Evolutionary conservation across 345 rosid genomes (phyloP).

Genomic region (Euphorbia lathyris): DNA sequence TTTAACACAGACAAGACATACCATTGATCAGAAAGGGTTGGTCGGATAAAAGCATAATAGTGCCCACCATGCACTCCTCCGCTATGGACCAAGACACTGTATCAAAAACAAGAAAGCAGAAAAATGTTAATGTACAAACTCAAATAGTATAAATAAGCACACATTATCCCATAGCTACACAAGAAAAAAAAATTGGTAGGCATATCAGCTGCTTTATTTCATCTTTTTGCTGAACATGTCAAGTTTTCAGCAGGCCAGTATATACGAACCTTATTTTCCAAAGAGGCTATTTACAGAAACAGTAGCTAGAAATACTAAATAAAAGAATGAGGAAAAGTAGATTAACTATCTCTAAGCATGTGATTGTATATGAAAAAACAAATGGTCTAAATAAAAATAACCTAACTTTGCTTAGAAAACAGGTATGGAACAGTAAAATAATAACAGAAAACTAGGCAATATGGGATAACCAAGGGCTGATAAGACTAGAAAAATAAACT

Average conservation of each 20-base stretch:
- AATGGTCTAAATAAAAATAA: background rate
- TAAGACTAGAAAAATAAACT: background rate
- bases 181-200: background rate
- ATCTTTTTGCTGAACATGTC: slow-evolving; percentile 3
- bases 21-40: slow-evolving; percentile 94
- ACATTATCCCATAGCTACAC: background rate
- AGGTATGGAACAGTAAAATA: background rate
- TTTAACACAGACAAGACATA: slow-evolving; percentile 28
- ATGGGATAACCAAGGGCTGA: background rate
- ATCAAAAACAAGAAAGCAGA: slow-evolving; percentile 22
- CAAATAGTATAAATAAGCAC: background rate
- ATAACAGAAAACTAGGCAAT: background rate
- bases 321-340: background rate
- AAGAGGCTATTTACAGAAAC: background rate
- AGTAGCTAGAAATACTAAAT: background rate
- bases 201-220: background rate
- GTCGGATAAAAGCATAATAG: slow-evolving; percentile 96
- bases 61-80: slow-evolving; percentile 99
- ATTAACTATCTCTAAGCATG: background rate
- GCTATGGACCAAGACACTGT: slow-evolving; percentile 94
- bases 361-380: background rate
- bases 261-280: background rate
- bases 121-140: background rate
- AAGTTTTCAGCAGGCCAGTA: background rate
- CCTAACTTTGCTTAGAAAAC: background rate